These are phyloP conservation scores for Mycosphaerella sp. DNA, from an alignment of 2,329 filamentous ascomycete genomes.

Conservation along the genomic window DNA sequence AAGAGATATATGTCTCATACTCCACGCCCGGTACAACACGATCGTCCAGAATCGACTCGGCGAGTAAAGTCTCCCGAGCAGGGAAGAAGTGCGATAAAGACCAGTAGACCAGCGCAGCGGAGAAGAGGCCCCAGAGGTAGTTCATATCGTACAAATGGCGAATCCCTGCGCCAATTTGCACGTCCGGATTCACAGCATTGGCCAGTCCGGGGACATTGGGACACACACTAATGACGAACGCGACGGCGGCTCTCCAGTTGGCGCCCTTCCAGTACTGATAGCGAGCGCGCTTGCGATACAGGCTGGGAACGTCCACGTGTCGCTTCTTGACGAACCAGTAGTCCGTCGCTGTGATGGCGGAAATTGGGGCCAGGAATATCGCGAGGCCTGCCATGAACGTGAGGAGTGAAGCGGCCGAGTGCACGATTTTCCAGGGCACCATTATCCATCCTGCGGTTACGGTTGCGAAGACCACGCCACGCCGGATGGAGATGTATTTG, in stretches of 20 bases:
- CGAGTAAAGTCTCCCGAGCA: constrained; percentile 46
- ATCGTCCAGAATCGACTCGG: constrained; percentile 24
- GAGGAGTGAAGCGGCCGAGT: constrained; percentile 53
- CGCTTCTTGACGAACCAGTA: constrained; percentile 51
- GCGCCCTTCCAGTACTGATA: constrained; percentile 49
- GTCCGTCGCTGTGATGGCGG: constrained; percentile 50
- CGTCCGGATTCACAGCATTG: constrained; percentile 37
- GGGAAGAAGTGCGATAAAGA: constrained; percentile 46
- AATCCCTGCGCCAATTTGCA: constrained; percentile 44
- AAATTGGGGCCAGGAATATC: constrained; percentile 60
- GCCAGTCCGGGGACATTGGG: constrained; percentile 53
- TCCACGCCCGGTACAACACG: constrained; percentile 20
- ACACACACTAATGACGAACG: constrained; percentile 52
- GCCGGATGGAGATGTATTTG: constrained; percentile 43
- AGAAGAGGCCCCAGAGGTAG: constrained; percentile 59
- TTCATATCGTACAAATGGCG: constrained; percentile 57
- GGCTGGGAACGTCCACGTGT: constrained; percentile 44
- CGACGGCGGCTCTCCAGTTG: constrained; percentile 56
- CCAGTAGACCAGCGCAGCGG: constrained; percentile 52
- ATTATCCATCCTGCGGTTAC: constrained; percentile 50
- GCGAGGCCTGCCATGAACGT: constrained; percentile 56
- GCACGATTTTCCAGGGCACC: constrained; percentile 56
- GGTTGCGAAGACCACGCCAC: constrained; percentile 42
- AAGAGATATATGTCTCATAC: constrained; percentile 7
- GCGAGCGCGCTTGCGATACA: constrained; percentile 47